Conservation (phyloP, 768 basidiomycete species). For the Gelatoporia subvermispora region DNA sequence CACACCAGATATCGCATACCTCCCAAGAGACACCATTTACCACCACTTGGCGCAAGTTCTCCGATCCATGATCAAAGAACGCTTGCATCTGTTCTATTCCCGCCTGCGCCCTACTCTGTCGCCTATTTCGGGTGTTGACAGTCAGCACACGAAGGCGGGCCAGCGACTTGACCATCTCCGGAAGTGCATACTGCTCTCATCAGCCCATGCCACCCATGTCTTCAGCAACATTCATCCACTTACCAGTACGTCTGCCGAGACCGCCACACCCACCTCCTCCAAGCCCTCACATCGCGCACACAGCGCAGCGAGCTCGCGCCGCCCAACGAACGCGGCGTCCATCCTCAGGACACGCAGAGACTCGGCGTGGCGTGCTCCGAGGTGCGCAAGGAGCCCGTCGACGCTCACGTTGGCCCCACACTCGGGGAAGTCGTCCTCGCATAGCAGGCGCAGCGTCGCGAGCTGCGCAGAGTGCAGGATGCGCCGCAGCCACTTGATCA, state of each 20-base stretch:
- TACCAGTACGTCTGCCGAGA: constrained; percentile 30
- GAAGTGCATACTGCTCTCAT: background rate
- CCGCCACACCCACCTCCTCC: constrained; percentile 32
- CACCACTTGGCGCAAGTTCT: constrained; percentile 4
- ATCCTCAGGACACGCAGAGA: constrained; percentile 27
- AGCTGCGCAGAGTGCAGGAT: constrained; percentile 32
- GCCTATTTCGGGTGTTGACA: constrained; percentile 4
- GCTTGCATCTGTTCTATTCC: background rate
- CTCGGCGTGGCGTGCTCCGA: constrained; percentile 28
- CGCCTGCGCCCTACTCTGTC: too few species aligned
- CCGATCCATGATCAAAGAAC: background rate
- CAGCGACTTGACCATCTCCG: background rate
- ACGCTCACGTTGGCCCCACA: constrained; percentile 21
- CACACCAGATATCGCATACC: constrained; percentile 1
- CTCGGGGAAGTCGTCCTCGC: constrained; percentile 22
- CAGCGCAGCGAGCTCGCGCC: constrained; percentile 22
- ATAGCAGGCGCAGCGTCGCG: constrained; percentile 26
- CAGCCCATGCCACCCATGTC: too few species aligned
- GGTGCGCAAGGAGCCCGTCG: constrained; percentile 36
- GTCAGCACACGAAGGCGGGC: background rate
- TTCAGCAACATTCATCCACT: constrained; percentile 8
- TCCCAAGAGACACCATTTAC: constrained; percentile 10
- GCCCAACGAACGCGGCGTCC: constrained; percentile 27
- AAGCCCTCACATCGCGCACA: constrained; percentile 28
- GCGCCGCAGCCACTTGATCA: constrained; percentile 40